Base-by-base conservation (phyloP, 2,329 filamentous ascomycete species). In the Dactylella cylindrospora region DNA sequence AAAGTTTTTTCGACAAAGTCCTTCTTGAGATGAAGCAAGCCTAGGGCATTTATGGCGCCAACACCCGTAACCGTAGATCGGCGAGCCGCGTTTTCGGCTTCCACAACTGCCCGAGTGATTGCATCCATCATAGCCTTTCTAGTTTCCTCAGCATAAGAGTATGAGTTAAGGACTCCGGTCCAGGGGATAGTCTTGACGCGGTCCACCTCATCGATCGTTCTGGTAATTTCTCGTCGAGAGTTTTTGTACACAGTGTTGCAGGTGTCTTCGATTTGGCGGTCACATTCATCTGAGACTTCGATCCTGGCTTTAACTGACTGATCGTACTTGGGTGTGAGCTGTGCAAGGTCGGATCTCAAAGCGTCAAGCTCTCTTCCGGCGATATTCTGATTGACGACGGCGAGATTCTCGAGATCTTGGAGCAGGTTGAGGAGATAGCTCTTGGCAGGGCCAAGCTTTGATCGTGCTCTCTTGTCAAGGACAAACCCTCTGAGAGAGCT, bases 381-480 rank as follows among this genome's bases (percentile, higher is more conserved):
- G 22, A 96, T 85, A 66, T 95, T 88, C 20, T 84, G 79, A 72
- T 98, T 98, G 68, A 95, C 88, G 0, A 79, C 83, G 3, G 91
- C 91, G 33, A 98, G 78, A 3, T 83, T 84, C 70, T 89, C 78
- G 59, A 98, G 79, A 70, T 98, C 93, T 67, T 88, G 86, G 26
- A 98, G 79, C 20, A 97, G 85, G 72, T 98, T 98, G 69, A 95
- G 77, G 1, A 98, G 81, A 71, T 98, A 98, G 1, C 91, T 97
- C 74, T 90, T 90, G 5, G 93, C 93, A 3, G 93, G 93, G 1
- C 93, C 91, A 60, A 98, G 80, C 76, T 98, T 98, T 6, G 93
- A 97, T 23, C 90, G 83, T 40, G 93, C 90, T 52, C 93, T 83
- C 77, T 97, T 97, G 72, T 98, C 93, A 20, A 98, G 79, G 5